These are phyloP conservation scores for Acacia confusa DNA, from an alignment of 306 rosid species.

Conservation along the genomic window DNA sequence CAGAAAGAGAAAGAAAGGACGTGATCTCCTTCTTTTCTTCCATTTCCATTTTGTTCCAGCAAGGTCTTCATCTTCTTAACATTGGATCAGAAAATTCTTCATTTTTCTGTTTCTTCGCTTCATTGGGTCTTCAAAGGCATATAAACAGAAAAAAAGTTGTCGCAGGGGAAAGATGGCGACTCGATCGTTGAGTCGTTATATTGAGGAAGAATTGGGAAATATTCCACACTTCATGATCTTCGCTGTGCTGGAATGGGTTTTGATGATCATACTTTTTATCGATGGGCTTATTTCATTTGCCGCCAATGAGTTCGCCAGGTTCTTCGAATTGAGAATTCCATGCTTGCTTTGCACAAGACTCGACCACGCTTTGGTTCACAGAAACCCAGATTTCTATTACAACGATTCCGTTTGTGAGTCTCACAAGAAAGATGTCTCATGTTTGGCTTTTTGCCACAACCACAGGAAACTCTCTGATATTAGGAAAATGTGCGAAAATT, in stretches of 20 bases:
- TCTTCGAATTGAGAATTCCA: conserved; percentile 66
- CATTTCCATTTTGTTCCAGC: conserved; percentile 31
- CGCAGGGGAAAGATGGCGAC: conserved; percentile 36
- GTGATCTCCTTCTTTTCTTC: conserved; percentile 50
- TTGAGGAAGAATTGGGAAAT: conserved; percentile 61
- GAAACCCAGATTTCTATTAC: conserved; percentile 61
- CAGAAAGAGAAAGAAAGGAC: conserved; percentile 41
- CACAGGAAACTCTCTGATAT: conserved; percentile 78
- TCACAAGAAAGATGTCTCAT: conserved; percentile 76
- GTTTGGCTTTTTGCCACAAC: conserved; percentile 73
- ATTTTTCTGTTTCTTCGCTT: conserved; percentile 16
- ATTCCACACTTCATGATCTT: conserved; percentile 66
- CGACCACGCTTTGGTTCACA: conserved; percentile 59
- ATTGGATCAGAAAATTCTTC: not conserved
- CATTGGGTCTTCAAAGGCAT: not conserved
- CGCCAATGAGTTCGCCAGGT: conserved; percentile 73
- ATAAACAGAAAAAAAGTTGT: no score
- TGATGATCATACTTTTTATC: conserved; percentile 63
- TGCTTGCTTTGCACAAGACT: conserved; percentile 82
- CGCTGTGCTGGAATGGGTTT: conserved; percentile 78
- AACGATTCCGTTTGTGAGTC: conserved; percentile 71
- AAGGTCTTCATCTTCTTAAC: conserved; percentile 73
- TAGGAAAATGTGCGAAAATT: conserved; percentile 77
- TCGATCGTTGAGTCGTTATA: conserved; percentile 52
- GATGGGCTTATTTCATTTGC: conserved; percentile 71